phyloP scores from a whole-genome alignment of 176 grass and related monocot genomes.

The Otatea glauca region DNA sequence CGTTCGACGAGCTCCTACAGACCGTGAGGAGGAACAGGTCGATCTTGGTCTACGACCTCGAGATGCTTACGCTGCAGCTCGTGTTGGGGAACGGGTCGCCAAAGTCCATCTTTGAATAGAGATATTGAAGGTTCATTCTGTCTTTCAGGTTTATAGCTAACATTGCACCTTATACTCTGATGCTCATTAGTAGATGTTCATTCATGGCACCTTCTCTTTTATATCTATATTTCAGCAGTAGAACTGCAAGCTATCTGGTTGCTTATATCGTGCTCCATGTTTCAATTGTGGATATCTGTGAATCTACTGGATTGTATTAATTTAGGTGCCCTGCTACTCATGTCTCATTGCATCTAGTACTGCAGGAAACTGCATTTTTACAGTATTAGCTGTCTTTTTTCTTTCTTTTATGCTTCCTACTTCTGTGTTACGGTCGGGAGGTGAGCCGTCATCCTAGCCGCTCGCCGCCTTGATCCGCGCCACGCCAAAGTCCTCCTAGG shows the following conservation, averaged over 20 bases:
- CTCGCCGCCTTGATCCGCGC: too few relatives aligned
- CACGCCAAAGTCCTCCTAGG: too few relatives aligned
- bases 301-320: background rate
- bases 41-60: too few relatives aligned
- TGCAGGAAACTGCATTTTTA: background rate
- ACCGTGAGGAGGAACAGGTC: too few relatives aligned
- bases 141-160: background rate
- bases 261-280: background rate
- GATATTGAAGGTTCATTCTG: slow-evolving; percentile 10
- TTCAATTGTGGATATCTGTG: background rate
- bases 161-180: background rate
- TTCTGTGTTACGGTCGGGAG: too few relatives aligned
- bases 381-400: background rate
- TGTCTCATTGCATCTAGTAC: background rate
- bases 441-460: too few relatives aligned
- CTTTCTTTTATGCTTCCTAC: too few relatives aligned
- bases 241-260: background rate
- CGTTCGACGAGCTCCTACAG: too few relatives aligned
- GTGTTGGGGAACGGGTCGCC: too few relatives aligned
- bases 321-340: background rate
- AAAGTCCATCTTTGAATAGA: background rate
- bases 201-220: background rate
- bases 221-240: background rate
- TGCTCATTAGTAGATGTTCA: too few relatives aligned
- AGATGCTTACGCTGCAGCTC: too few relatives aligned